Base-by-base conservation (phyloP, 768 basidiomycete species). In the Pleurotus ostreatus region DNA sequence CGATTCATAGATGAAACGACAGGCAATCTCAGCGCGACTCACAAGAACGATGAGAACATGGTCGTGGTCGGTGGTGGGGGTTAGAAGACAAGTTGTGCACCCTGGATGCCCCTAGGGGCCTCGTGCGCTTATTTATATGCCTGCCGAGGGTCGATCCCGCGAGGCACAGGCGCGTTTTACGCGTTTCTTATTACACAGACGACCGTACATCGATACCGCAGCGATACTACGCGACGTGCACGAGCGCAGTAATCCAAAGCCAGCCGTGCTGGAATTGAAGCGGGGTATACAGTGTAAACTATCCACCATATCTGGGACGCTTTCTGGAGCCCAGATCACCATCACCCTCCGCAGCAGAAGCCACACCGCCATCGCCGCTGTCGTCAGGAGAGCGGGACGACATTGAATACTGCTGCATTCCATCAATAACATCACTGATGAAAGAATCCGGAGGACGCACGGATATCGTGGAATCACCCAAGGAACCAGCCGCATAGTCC, bases 1-100 rank as follows among this genome's bases (percentile, higher is more conserved):
- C 57, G 30, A 34, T 37, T 47, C 6, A 37, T 55, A 51, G 5
- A 23, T 39, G 23, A 25, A 25, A 25, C 23, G 23, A 25, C 23
- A 5, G 49, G 7, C 26, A 48, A 12, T 49, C 5, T 18, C 37
- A 55, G 49, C 41, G 48, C 16, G 12, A 84, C 89, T 83, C 68
- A 91, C 89, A 88, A 88, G 64, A 88, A 68, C 5, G 86, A 82
- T 57, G 86, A 82, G 74, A 92, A 90, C 89, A 92, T 91, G 74
- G 69, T 77, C 62, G 71, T 65, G 49, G 55, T 34, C 30, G 8
- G 11, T 34, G 30, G 30, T 34, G 59, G 56, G 57, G 55, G 45
- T 57, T 58, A 60, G 59, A 40, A 55, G 26, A 45, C 43, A 58
- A 22, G 16, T 44, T 34, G 13, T 15, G 22, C 51, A 37, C 40